Evolutionary conservation across 768 basidiomycete species (phyloP), one percentile per base, ranked within the genome.

Genomic region (Tylopilus plumbeoviolaceoides): DNA sequence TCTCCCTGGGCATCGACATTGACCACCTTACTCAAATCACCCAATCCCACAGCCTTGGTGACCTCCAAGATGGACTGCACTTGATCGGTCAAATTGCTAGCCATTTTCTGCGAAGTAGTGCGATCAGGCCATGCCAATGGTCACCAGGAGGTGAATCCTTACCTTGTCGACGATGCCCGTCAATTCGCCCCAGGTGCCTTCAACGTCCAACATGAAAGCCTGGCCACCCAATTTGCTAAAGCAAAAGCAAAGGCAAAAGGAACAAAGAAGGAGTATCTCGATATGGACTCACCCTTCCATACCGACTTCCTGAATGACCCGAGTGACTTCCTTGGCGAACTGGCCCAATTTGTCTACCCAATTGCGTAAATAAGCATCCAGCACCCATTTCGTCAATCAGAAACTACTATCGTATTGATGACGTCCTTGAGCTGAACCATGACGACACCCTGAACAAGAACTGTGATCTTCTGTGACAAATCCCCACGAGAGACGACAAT

Each of bases 271-370:
- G 49, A n/a, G 0, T 30, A 42, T 33, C 17, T 44, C 39, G 21
- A 44, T 63, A 35, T 63, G 67, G 45, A 38, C 66, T 71, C 50
- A 83, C 82, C 82, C 83, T 76, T 88, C 86, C 50, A 85, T 89
- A 20, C 88, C 88, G 67, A 95, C 93, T 66, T 90, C 88, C 67
- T 86, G 85, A 59, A 79, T 81, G 53, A 89, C 88, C 53, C 92
- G 81, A 53, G 91, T 93, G 35, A 94, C 91, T 68, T 94, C 91
- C 65, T 86, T 85, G 35, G 94, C 93, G 69, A 98, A 95, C 63
- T 89, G 86, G 51, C 87, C 84, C 27, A 98, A 76, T 60, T 81
- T 78, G 65, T 84, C 83, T 56, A 84, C 83, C 83, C 79, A 50
- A 47, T 45, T 38, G 28, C 18, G 54, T 33, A 47, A 48, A 40